These are phyloP conservation scores for Micractinium conductrix DNA, from an alignment of 139 green algal species.

Conservation along the genomic window DNA sequence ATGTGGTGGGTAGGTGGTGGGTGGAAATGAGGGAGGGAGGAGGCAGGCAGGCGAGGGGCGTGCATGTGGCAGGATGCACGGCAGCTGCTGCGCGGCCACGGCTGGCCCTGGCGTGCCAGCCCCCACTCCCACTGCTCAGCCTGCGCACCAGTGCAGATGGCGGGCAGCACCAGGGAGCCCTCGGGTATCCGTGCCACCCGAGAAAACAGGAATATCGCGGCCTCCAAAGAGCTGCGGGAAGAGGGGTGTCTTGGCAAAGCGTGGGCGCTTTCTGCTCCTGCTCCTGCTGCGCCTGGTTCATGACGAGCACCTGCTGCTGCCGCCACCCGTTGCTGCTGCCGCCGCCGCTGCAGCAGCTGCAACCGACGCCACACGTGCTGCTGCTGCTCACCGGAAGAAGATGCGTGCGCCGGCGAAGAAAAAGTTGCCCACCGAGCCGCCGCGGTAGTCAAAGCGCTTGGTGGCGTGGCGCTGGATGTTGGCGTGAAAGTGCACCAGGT, in stretches of 20 bases:
- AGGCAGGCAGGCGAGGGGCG: no score
- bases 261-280: neutral
- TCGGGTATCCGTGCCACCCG: slow-evolving; percentile 79
- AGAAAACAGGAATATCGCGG: slow-evolving; percentile 97
- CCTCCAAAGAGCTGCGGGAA: slow-evolving; percentile 85
- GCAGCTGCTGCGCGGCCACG: neutral
- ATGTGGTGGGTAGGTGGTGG: no score
- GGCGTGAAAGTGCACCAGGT: slow-evolving; percentile 97
- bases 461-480: slow-evolving; percentile 83
- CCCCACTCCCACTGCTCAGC: no score
- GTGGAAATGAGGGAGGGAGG: no score
- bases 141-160: slow-evolving; percentile 76
- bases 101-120: no score
- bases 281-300: no score
- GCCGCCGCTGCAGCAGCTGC: no score
- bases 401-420: slow-evolving; percentile 98
- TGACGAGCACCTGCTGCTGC: no score
- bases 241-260: neutral
- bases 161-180: slow-evolving; percentile 84
- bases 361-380: no score
- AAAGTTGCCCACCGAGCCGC: slow-evolving; percentile 98
- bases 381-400: slow-evolving; percentile 89
- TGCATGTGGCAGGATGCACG: neutral
- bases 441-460: slow-evolving; percentile 90
- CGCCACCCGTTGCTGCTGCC: no score